A percentile compares a stretch with the other conserved stretches of the same genome.
phyloP scores from a whole-genome alignment of 805 yeast genomes.

The Yarrowia deformans region DNA sequence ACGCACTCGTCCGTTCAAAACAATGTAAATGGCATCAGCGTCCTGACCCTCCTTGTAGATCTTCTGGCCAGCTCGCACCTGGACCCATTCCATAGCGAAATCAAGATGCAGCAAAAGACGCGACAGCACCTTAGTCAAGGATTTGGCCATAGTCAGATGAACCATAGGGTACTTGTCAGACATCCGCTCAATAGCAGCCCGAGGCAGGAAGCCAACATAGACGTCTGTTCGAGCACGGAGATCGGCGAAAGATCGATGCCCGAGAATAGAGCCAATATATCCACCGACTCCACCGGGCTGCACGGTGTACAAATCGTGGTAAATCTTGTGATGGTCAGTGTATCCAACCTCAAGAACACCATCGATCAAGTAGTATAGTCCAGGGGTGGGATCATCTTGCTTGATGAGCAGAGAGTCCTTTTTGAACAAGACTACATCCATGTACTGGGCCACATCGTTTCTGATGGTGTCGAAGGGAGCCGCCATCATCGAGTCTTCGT shows the following conservation, averaged over 20 bases:
- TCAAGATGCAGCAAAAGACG: conserved; percentile 75
- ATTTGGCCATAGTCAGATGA: conserved; percentile 77
- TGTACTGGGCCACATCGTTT: conserved; percentile 49
- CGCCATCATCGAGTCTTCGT: conserved; percentile 46
- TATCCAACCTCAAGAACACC: conserved; percentile 75
- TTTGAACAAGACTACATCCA: conserved; percentile 63
- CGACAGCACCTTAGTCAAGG: conserved; percentile 71
- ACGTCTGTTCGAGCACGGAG: conserved; percentile 66
- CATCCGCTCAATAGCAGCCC: conserved; percentile 65
- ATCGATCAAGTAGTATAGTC: conserved; percentile 79
- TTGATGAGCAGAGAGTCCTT: conserved; percentile 65
- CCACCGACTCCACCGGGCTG: conserved; percentile 87
- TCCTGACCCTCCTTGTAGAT: conserved; percentile 81
- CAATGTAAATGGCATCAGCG: conserved; percentile 90
- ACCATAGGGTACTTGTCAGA: conserved; percentile 79
- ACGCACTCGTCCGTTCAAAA: conserved; percentile 85
- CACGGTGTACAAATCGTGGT: conserved; percentile 59
- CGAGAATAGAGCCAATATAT: conserved; percentile 78
- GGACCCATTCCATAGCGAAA: conserved; percentile 95
- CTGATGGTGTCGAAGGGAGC: conserved; percentile 46
- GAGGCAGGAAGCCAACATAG: conserved; percentile 76
- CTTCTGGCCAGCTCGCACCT: conserved; percentile 82
- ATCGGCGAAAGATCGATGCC: conserved; percentile 77
- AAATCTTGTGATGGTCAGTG: conserved; percentile 48
- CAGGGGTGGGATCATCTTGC: conserved; percentile 72